Evolutionary conservation across 106 monocot species (phyloP).

Genomic region (Platanthera guangdongensis): DNA sequence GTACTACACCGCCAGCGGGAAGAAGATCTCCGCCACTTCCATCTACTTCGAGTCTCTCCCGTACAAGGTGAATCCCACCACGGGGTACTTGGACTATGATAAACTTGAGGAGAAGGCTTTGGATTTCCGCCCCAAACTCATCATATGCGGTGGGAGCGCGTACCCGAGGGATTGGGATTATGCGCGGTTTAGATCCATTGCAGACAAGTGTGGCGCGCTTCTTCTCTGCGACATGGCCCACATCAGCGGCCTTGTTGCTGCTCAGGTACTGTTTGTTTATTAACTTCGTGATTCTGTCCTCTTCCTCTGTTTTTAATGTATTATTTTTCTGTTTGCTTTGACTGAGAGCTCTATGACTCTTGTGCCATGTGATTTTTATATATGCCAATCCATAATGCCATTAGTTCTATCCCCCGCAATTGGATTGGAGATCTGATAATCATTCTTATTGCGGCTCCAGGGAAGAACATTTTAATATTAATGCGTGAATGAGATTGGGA

Average conservation of each 20-base stretch:
- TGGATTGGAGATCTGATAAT: neutral
- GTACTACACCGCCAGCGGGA: conserved; percentile 76
- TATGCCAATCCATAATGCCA: neutral
- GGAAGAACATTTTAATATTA: neutral
- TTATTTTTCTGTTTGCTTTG: neutral
- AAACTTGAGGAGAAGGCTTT: conserved; percentile 88
- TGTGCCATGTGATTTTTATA: neutral
- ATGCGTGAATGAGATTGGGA: neutral
- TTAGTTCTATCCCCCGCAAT: neutral
- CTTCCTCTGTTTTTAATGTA: neutral
- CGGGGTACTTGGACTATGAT: conserved; percentile 73
- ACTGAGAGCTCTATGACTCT: neutral
- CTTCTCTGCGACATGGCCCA: conserved; percentile 90
- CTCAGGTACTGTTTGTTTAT: conserved; percentile 41
- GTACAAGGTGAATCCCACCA: conserved; percentile 62
- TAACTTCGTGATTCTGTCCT: neutral
- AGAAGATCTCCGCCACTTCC: conserved; percentile 87
- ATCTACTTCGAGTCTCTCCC: conserved; percentile 86
- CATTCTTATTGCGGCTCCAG: neutral
- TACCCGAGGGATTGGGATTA: conserved; percentile 93
- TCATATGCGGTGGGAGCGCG: conserved; percentile 84
- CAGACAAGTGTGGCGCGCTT: conserved; percentile 65
- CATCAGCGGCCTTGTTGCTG: conserved; percentile 81
- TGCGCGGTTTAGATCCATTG: conserved; percentile 43
- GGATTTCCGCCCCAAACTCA: conserved; percentile 76